Conservation (phyloP, 768 basidiomycete species). For the Lentinus brumalis region DNA sequence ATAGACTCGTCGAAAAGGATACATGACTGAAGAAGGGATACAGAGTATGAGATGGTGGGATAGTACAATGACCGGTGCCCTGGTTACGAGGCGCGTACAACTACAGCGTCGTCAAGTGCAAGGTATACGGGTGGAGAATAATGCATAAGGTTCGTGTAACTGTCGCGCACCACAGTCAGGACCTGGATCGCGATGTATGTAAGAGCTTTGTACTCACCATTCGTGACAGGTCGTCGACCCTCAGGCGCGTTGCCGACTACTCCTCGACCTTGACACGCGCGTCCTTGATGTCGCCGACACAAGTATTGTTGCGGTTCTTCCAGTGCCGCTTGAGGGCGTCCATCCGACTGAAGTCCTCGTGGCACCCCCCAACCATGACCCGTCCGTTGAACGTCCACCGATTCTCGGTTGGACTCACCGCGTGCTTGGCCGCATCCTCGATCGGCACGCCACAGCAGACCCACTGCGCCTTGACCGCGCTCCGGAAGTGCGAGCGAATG, state of each 20-base stretch:
- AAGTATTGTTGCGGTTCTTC: conserved; percentile 13
- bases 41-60: background rate
- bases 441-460: conserved; percentile 39
- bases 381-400: conserved; percentile 27
- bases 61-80: conserved; percentile 3
- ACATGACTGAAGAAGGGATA: background rate
- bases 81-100: background rate
- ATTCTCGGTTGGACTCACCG: conserved; percentile 8
- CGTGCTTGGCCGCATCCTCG: conserved; percentile 23
- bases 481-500: conserved; percentile 50
- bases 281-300: conserved; percentile 14
- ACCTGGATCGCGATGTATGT: background rate
- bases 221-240: background rate
- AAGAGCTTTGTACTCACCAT: background rate
- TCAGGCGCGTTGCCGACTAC: background rate
- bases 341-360: conserved; percentile 39
- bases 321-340: conserved; percentile 43
- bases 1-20: background rate
- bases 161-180: background rate
- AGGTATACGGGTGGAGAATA: background rate
- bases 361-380: conserved; percentile 40
- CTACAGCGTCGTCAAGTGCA: background rate
- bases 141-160: background rate
- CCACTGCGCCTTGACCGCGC: conserved; percentile 31
- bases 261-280: conserved; percentile 16